Percentiles rank a stretch among this genome's conserved stretches.
phyloP scores from a whole-genome alignment of 2,329 filamentous ascomycete genomes.

The Tolypocladium ovalisporum region DNA sequence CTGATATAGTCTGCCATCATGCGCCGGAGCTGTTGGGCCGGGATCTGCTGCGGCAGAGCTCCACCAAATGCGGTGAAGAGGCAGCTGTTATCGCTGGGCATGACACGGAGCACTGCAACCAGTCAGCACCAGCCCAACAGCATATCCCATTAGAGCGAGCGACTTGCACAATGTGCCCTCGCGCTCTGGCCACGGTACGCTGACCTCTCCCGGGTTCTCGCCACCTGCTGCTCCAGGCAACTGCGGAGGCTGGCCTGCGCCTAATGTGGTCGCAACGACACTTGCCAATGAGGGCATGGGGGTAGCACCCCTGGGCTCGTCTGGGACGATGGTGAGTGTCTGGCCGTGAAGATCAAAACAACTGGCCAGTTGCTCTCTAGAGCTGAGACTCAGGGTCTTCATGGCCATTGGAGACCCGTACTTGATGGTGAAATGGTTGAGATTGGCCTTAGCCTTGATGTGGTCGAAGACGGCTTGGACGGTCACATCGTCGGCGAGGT shows the following conservation, averaged over 20 bases:
- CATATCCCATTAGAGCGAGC: neutral
- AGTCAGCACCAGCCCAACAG: slow-evolving; percentile 1
- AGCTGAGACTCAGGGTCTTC: slow-evolving; percentile 52
- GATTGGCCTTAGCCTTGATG: slow-evolving; percentile 52
- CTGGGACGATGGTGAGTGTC: slow-evolving; percentile 37
- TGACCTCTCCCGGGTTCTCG: slow-evolving; percentile 18
- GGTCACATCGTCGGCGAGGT: slow-evolving; percentile 56
- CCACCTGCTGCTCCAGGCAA: neutral
- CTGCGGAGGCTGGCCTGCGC: neutral
- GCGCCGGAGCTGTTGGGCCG: slow-evolving; percentile 51
- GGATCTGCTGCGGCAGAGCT: slow-evolving; percentile 51
- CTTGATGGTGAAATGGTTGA: slow-evolving; percentile 64
- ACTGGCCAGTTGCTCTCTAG: slow-evolving; percentile 35
- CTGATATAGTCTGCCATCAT: slow-evolving; percentile 74
- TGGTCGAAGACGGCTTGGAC: slow-evolving; percentile 48
- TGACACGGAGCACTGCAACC: slow-evolving; percentile 66
- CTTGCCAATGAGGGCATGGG: neutral
- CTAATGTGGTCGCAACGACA: neutral
- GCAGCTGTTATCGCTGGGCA: slow-evolving; percentile 95
- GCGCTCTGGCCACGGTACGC: slow-evolving; percentile 36
- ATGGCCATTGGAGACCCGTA: slow-evolving; percentile 65
- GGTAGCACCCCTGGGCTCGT: slow-evolving; percentile 16
- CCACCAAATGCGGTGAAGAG: slow-evolving; percentile 84
- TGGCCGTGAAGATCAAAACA: slow-evolving; percentile 37
- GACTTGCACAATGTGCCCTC: slow-evolving; percentile 38